A percentile compares a stretch with the other conserved stretches of the same genome.
These are phyloP conservation scores for Kazachstania psychrophila DNA, from an alignment of 805 yeast species.

Conservation along the genomic window DNA sequence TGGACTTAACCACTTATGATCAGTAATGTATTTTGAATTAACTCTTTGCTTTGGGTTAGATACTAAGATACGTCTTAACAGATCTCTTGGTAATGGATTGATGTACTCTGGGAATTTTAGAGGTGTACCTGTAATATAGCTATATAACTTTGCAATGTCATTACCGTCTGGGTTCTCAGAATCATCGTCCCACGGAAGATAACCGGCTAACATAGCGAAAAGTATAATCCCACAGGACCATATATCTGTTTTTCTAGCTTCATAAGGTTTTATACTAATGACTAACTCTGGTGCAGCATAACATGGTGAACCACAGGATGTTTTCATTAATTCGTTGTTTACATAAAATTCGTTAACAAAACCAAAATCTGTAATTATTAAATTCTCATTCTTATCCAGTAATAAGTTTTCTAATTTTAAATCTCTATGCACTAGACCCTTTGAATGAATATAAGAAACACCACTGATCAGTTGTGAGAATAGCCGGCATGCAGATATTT, in stretches of 20 bases:
- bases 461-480: conserved; percentile 94
- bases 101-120: conserved; percentile 93
- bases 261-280: conserved; percentile 80
- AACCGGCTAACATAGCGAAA: conserved; percentile 96
- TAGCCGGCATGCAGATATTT: conserved; percentile 71
- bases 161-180: conserved; percentile 93
- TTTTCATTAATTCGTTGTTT: conserved; percentile 74
- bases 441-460: conserved; percentile 85
- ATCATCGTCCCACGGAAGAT: conserved; percentile 95
- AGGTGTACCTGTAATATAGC: conserved; percentile 84
- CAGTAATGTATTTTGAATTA: conserved; percentile 55
- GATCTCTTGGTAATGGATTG: conserved; percentile 83
- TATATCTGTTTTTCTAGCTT: conserved; percentile 88
- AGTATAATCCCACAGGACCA: conserved; percentile 96
- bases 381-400: conserved; percentile 77
- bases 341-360: conserved; percentile 72
- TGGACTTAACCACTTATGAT: conserved; percentile 81
- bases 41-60: conserved; percentile 77
- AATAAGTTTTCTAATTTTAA: conserved; percentile 81
- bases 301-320: conserved; percentile 96
- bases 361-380: conserved; percentile 85
- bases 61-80: conserved; percentile 72
- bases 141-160: conserved; percentile 81
- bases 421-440: conserved; percentile 87
- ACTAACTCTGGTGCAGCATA: conserved; percentile 98